A percentile compares a stretch with the other conserved stretches of the same genome.
Conservation (phyloP, 345 rosid species). For the Eucalyptus pauciflora region DNA sequence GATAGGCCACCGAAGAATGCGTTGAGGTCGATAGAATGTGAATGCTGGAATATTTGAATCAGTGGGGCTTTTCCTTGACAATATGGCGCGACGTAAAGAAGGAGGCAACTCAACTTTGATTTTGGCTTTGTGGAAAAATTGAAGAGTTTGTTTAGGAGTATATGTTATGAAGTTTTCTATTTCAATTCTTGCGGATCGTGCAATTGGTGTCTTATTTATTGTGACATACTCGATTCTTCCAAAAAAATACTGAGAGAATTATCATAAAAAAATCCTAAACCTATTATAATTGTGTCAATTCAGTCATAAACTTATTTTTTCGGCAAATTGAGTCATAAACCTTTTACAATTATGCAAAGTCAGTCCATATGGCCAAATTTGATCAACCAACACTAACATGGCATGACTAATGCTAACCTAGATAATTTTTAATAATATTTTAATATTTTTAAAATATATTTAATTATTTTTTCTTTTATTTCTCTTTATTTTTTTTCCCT, state of each 20-base stretch:
- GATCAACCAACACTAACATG: no score
- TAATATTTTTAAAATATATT: no score
- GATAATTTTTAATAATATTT: no score
- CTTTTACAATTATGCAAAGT: no score
- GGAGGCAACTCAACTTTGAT: neutral
- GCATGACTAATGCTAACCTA: accelerated
- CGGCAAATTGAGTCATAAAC: no score
- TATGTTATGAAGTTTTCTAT: neutral
- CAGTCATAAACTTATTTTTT: no score
- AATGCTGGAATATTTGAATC: neutral
- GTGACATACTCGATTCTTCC: neutral
- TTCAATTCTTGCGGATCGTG: neutral
- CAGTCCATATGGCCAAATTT: no score
- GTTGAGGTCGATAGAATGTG: neutral
- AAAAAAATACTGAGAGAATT: neutral
- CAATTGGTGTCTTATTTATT: neutral
- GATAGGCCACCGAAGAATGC: neutral
- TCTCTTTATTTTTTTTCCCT: no score
- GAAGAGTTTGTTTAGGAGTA: neutral
- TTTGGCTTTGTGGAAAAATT: neutral
- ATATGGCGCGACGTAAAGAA: neutral
- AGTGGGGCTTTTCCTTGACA: neutral
- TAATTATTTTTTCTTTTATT: no score
- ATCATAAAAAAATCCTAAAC: no score
- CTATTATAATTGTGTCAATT: accelerated